Base-by-base conservation (phyloP, 768 basidiomycete genomes). In the Leccinum uliginosum region DNA sequence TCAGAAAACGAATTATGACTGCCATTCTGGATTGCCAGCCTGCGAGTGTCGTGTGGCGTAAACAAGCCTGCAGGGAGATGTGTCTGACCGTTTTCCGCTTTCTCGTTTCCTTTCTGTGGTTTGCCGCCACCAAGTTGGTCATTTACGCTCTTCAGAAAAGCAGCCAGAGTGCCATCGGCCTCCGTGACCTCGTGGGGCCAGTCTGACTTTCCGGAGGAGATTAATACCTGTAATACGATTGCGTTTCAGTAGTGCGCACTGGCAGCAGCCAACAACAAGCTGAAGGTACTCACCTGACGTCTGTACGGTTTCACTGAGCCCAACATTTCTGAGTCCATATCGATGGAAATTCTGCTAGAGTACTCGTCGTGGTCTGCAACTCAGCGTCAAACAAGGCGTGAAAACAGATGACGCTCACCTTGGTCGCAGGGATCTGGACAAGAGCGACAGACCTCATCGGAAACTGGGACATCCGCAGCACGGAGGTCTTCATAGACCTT, bases 121-220 rank as follows among this genome's bases (percentile, higher is more conserved):
- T 38, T 35, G 34, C 57, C 60, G 43, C 57, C 50, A 24, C 56
- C 32, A 12, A 50, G 24, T 29, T 55, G 59, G 23, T 68, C 59
- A 46, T 68, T 66, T 55, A 64, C 59, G 49, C 59, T 45, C 52
- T 53, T 56, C 63, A 87, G 65, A 73, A 81, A 72, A 58, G 83
- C 79, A 6, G 94, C 90, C 24, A 98, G 82, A 6, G 87, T 84
- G 49, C 79, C 82, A 24, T 79, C 74, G 26, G 82, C 87, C 56
- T 86, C 81, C 3, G 88, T 87, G 57, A 98, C 83, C 44, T 93
- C 86, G 43, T 78, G 78, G 38, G 84, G 82, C 95, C 95, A 98
- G 74, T 98, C 93, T 19, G 84, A 78, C 72, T 89, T 86, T 6
- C 93, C 93, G 0, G 93, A 96, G 1, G 91, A 94, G 53, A 98